Evolutionary conservation across 2,329 filamentous ascomycete species (phyloP), one percentile per base, ranked within the genome.

Genomic region (Eurotiales sp.): DNA sequence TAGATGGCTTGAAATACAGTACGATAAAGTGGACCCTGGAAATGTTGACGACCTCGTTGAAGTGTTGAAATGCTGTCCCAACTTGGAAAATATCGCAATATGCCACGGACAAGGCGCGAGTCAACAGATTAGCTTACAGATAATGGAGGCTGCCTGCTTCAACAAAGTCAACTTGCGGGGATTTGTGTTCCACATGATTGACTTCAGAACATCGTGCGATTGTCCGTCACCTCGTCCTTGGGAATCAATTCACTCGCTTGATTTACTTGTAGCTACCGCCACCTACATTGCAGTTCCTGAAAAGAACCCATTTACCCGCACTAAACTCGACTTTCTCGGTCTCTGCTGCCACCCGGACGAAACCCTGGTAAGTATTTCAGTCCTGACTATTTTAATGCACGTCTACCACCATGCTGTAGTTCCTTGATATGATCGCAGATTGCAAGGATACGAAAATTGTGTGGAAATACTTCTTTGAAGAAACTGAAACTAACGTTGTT

Each of bases 291-390:
- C 12, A 25, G 41, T 23, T 14, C 29, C 37, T 25, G 19, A 19
- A 11, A 40, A 19, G 3, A 50, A 50, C 36, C 47, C 47, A 10
- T 50, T 50, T 8, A 43, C 40, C n/a, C 14, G 22, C 15, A 19
- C 39, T 12, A 36, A 43, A 4, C 37, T 50, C 19, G 39, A 50
- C 19, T 50, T 50, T 25, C 40, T 50, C 5, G 47, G 47, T 2
- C 30, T 50, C 8, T 50, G 37, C 15, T 43, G 29, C 29, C 19
- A 43, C 21, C 39, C 47, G 5, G 42, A 37, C 4, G n/a, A 42
- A 11, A n/a, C 14, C n/a, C 4, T 50, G 39, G 46, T 49, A n/a
- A 34, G 47, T 27, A 17, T 17, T 8, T 10, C 8, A 6, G 8
- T 36, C 4, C 15, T 36, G n/a, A 6, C 14, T n/a, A 3, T 14